Conservation (phyloP, 495 filamentous ascomycete species). For the Entonaema liquescens region DNA sequence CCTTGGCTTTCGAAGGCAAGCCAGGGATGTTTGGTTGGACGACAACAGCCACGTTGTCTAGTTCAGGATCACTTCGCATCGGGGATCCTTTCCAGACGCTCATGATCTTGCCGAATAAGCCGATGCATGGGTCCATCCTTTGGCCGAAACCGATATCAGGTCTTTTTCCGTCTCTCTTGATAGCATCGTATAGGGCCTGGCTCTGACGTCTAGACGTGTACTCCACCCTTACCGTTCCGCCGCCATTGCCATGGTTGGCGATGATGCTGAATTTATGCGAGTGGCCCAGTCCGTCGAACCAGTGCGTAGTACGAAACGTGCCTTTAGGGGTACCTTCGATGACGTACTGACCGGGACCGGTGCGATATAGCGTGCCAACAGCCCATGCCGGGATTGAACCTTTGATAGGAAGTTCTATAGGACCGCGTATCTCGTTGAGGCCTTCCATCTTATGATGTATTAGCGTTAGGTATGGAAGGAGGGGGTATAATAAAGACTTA, state of each 20-base stretch:
- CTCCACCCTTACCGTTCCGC: conserved; percentile 55
- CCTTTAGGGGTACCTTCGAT: conserved; percentile 64
- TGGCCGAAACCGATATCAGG: conserved; percentile 67
- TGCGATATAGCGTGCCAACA: conserved; percentile 73
- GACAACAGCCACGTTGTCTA: conserved; percentile 66
- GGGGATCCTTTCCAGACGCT: conserved; percentile 54
- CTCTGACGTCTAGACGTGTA: conserved; percentile 76
- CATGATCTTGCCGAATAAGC: conserved; percentile 72
- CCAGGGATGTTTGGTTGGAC: conserved; percentile 67
- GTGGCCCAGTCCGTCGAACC: conserved; percentile 84
- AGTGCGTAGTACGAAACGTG: conserved; percentile 68
- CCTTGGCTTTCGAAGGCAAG: conserved; percentile 34
- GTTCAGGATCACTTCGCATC: conserved; percentile 38
- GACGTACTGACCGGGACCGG: conserved; percentile 70
- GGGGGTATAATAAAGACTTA: conserved; percentile 33
- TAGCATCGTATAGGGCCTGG: conserved; percentile 63
- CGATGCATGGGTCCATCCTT: conserved; percentile 72
- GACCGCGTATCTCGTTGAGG: conserved; percentile 55
- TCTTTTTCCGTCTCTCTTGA: conserved; percentile 60
- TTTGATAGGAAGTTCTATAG: conserved; percentile 49
- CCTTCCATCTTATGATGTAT: conserved; percentile 53
- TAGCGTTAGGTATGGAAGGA: not conserved
- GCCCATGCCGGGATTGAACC: conserved; percentile 57
- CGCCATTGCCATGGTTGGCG: conserved; percentile 37
- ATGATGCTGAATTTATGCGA: conserved; percentile 76